Conservation (phyloP, 495 filamentous ascomycete species). For the Daldinia loculata region DNA sequence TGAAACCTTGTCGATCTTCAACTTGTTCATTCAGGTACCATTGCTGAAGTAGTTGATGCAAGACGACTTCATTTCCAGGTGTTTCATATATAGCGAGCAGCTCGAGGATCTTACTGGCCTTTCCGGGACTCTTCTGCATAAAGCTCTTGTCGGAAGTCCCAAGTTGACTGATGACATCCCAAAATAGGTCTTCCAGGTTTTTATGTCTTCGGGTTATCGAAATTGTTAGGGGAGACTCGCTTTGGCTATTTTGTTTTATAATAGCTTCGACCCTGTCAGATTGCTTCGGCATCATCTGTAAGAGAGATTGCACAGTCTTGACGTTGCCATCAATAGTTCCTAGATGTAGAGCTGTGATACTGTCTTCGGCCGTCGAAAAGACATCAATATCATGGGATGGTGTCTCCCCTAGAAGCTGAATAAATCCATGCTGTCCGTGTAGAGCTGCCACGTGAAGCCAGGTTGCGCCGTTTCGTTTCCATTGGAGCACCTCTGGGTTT, state of each 20-base stretch:
- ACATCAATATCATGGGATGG: no score
- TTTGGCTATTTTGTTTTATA: constrained; percentile 5
- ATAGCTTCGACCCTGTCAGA: constrained; percentile 4
- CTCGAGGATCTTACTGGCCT: constrained; percentile 12
- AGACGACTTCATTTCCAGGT: constrained; percentile 13
- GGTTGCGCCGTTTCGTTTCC: constrained; percentile 8
- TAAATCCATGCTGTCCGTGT: no score
- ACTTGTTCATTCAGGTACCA: background rate
- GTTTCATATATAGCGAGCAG: constrained; percentile 12
- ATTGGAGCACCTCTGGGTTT: background rate
- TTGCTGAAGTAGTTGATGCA: constrained; percentile 7
- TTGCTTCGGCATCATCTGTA: constrained; percentile 7
- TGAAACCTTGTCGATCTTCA: constrained; percentile 5
- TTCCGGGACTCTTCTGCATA: background rate
- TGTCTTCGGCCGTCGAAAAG: no score
- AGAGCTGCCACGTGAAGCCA: constrained; percentile 15
- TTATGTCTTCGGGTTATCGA: constrained; percentile 3
- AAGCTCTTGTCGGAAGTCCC: background rate
- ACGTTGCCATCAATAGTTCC: background rate
- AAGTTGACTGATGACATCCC: constrained; percentile 2
- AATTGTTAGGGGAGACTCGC: constrained; percentile 18
- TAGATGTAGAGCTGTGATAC: background rate
- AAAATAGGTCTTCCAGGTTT: constrained; percentile 3
- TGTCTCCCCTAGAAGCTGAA: no score
- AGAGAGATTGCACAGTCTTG: constrained; percentile 1